A percentile compares a stretch with the other conserved stretches of the same genome.
Conservation (phyloP, 306 rosid species). For the Pyrus bretschneideri region DNA sequence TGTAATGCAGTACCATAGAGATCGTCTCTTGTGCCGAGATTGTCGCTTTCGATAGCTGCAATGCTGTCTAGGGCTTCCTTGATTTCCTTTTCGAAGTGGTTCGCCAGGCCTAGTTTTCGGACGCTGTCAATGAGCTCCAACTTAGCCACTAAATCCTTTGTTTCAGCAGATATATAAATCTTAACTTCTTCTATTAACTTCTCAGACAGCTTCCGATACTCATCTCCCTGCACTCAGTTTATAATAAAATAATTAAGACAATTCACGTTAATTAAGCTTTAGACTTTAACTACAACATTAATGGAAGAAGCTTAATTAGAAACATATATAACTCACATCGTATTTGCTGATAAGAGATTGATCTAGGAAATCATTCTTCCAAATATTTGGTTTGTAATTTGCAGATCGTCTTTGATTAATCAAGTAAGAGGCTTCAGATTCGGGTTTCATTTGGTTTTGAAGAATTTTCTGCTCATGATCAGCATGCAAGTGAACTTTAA, state of each 20-base stretch:
- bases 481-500: background rate
- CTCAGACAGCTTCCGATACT: slow-evolving; percentile 15
- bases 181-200: slow-evolving; percentile 21
- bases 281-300: too few relatives aligned
- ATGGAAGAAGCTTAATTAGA: background rate
- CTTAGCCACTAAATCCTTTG: slow-evolving; percentile 1
- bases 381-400: slow-evolving; percentile 51
- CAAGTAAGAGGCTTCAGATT: background rate
- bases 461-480: background rate
- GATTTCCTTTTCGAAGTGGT: slow-evolving; percentile 38
- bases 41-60: background rate
- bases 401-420: slow-evolving; percentile 31
- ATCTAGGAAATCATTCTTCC: slow-evolving; percentile 34
- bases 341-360: slow-evolving; percentile 34
- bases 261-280: too few relatives aligned
- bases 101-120: slow-evolving; percentile 37
- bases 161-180: slow-evolving; percentile 1
- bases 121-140: slow-evolving; percentile 38
- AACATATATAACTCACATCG: slow-evolving; percentile 25
- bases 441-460: background rate
- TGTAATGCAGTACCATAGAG: slow-evolving; percentile 29
- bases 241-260: too few relatives aligned
- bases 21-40: background rate
- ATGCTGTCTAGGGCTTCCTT: slow-evolving; percentile 24
- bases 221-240: slow-evolving; percentile 25